Percentiles rank a stretch among this genome's conserved stretches.
These are phyloP conservation scores for Hirschfeldia incana DNA, from an alignment of 345 rosid genomes.

Conservation along the genomic window DNA sequence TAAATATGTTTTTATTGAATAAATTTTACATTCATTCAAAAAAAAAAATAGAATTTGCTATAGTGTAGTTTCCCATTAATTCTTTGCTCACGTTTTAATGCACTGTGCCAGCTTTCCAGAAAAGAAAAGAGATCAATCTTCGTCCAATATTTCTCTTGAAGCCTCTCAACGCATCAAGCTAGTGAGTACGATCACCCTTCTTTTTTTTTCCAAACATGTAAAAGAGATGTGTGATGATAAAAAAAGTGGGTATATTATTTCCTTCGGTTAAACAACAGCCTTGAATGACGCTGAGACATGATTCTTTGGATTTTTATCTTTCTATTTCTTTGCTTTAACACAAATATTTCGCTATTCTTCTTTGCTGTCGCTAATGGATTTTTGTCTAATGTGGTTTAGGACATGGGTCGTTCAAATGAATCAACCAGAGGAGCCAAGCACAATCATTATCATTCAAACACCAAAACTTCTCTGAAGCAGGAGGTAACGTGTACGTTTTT, in stretches of 20 bases:
- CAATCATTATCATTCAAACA: not conserved
- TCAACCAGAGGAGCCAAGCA: not conserved
- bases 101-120: not conserved
- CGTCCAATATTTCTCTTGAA: not conserved
- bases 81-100: not conserved
- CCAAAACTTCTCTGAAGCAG: not conserved
- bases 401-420: not conserved
- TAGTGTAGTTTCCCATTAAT: not conserved
- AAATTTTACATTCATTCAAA: too few species aligned
- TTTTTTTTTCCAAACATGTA: not conserved
- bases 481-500: not conserved
- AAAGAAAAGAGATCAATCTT: not conserved
- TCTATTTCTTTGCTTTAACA: not conserved
- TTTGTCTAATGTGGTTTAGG: not conserved
- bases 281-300: not conserved
- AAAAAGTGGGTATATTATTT: constrained; percentile 9
- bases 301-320: not conserved
- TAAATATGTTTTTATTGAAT: too few species aligned
- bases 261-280: not conserved
- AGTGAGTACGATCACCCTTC: not conserved
- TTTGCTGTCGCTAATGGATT: not conserved
- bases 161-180: not conserved
- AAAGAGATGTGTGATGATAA: not conserved
- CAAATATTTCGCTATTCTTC: not conserved
- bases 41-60: too few species aligned